Evolutionary conservation across 345 rosid species (phyloP).

Genomic region (Salix arbutifolia): DNA sequence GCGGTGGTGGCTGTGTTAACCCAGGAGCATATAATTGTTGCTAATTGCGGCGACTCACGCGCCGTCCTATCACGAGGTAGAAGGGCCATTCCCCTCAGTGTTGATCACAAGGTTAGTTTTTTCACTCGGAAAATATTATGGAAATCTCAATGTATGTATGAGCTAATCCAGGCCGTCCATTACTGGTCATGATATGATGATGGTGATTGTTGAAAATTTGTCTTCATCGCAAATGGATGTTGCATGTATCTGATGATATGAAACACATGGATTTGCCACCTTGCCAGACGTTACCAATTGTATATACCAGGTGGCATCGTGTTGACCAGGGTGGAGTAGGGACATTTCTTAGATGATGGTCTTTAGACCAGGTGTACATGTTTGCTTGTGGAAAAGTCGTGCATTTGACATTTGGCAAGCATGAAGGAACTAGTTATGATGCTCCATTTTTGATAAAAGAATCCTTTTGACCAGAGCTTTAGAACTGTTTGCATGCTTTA

Average conservation of each 20-base stretch:
- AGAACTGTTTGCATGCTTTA: background rate
- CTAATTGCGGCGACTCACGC: slow-evolving; percentile 66
- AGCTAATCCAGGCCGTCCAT: background rate
- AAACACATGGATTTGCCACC: background rate
- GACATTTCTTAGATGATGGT: background rate
- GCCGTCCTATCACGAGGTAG: slow-evolving; percentile 59
- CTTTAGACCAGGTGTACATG: background rate
- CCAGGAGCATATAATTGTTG: slow-evolving; percentile 38
- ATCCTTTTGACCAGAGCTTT: background rate
- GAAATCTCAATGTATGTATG: background rate
- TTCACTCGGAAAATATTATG: background rate
- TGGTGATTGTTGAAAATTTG: background rate
- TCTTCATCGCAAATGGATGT: background rate
- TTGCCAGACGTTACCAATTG: background rate
- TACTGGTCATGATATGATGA: background rate
- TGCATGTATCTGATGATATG: background rate
- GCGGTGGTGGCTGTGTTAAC: slow-evolving; percentile 48
- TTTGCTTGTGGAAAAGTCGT: background rate
- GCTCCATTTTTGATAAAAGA: background rate
- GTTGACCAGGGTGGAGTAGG: background rate
- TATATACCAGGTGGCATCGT: background rate
- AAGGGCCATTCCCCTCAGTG: slow-evolving; percentile 41
- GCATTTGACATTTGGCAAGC: background rate
- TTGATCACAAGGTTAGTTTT: slow-evolving; percentile 54
- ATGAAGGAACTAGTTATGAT: background rate